Conservation (phyloP, 306 rosid species). For the Gleditsia sinensis region DNA sequence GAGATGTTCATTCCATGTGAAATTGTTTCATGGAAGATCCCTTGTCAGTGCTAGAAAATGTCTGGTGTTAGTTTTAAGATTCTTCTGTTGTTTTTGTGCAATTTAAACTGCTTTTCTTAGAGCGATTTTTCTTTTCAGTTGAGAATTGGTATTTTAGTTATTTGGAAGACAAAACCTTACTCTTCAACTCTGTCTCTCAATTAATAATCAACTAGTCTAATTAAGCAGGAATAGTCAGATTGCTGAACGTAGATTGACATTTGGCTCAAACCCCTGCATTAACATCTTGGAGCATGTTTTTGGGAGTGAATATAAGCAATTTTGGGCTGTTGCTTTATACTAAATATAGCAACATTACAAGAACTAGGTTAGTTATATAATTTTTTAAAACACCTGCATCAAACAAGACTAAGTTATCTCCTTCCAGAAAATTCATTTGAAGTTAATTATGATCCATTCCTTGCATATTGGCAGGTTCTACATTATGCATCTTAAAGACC, state of each 20-base stretch:
- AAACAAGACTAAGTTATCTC: not conserved
- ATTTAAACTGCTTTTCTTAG: not conserved
- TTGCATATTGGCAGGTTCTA: constrained; percentile 51
- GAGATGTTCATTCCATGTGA: not conserved
- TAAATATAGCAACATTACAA: not conserved
- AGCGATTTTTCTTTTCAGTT: not conserved
- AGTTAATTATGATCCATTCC: not conserved
- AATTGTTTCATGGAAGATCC: not conserved
- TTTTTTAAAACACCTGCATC: not conserved
- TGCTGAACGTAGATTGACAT: constrained; percentile 17
- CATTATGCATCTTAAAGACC: constrained; percentile 65
- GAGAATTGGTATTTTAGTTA: not conserved
- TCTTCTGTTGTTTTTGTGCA: not conserved
- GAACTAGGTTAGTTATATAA: not conserved
- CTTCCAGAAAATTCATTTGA: not conserved
- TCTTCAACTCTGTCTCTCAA: not conserved
- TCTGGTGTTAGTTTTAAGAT: not conserved
- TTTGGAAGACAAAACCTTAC: not conserved
- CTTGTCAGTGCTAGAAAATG: not conserved
- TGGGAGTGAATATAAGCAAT: not conserved
- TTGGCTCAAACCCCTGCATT: not conserved
- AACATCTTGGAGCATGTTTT: not conserved
- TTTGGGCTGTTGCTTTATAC: not conserved
- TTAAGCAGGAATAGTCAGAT: not conserved
- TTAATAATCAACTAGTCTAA: not conserved